These are phyloP conservation scores for Vanrija sp. DNA, from an alignment of 1,284 basidiomycete species.

Conservation along the genomic window DNA sequence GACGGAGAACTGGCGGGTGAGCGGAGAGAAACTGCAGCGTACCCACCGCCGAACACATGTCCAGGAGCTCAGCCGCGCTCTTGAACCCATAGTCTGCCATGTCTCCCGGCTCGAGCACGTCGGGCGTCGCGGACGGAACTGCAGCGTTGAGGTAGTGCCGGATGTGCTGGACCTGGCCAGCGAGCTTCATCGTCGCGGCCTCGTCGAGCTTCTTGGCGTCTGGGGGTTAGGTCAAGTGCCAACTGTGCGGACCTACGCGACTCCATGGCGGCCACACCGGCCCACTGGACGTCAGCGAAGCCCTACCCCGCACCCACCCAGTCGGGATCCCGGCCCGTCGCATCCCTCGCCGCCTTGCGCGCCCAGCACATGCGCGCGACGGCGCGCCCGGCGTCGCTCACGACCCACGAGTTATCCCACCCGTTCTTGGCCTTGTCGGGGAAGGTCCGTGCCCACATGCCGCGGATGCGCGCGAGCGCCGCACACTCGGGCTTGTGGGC, in stretches of 20 bases:
- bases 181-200: constrained; percentile 29
- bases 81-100: constrained; percentile 41
- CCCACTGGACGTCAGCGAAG: constrained; percentile 52
- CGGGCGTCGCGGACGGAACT: neutral
- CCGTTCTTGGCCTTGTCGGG: constrained; percentile 12
- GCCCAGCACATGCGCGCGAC: constrained; percentile 71
- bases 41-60: constrained; percentile 42
- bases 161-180: constrained; percentile 37
- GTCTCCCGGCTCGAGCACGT: constrained; percentile 28
- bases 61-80: constrained; percentile 28
- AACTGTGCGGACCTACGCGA: constrained; percentile 60
- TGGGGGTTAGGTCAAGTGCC: neutral
- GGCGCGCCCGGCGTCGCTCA: constrained; percentile 66
- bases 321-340: constrained; percentile 46
- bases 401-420: constrained; percentile 50
- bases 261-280: constrained; percentile 65
- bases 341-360: constrained; percentile 55
- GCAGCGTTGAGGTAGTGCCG: constrained; percentile 36
- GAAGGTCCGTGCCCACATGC: constrained; percentile 18
- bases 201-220: constrained; percentile 11
- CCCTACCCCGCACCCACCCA: constrained; percentile 56
- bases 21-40: neutral
- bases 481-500: constrained; percentile 71
- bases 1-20: constrained; percentile 63
- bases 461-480: constrained; percentile 54